These are phyloP conservation scores for Plasmodium reichenowi DNA, from an alignment of 169 alveolate species.

Conservation along the genomic window DNA sequence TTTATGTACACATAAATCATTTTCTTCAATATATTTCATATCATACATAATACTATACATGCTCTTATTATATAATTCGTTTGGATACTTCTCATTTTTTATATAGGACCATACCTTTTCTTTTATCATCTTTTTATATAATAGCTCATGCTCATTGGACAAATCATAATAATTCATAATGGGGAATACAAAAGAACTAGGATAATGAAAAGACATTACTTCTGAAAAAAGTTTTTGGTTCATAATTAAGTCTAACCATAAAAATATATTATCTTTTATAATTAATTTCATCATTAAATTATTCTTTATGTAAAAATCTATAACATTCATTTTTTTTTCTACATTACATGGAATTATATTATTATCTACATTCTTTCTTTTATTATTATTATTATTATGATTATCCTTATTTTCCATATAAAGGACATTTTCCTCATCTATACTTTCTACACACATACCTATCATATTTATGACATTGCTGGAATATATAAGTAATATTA, in stretches of 20 bases:
- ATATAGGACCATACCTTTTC: too few relatives aligned
- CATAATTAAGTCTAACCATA: conserved; percentile 60
- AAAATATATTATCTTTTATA: conserved; percentile 34
- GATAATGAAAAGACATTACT: conserved; percentile 40
- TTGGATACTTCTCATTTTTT: too few relatives aligned
- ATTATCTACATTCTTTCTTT: background rate
- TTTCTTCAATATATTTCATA: too few relatives aligned
- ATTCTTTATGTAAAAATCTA: conserved; percentile 31
- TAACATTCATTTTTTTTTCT: background rate
- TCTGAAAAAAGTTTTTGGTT: conserved; percentile 49
- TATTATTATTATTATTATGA: background rate
- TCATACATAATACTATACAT: too few relatives aligned
- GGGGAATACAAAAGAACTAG: conserved; percentile 64
- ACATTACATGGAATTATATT: background rate
- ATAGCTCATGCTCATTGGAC: conserved; percentile 10
- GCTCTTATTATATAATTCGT: too few relatives aligned
- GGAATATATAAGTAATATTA: conserved; percentile 53
- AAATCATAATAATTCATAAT: conserved; percentile 53
- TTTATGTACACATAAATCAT: too few relatives aligned
- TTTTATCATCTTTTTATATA: conserved; percentile 1
- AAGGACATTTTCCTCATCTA: background rate
- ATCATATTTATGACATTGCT: conserved; percentile 7
- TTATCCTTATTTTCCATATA: conserved; percentile 5
- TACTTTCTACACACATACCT: conserved; percentile 11
- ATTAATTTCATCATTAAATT: conserved; percentile 43